Base-by-base conservation (phyloP, 495 filamentous ascomycete genomes). In the Xylaria telfairii region DNA sequence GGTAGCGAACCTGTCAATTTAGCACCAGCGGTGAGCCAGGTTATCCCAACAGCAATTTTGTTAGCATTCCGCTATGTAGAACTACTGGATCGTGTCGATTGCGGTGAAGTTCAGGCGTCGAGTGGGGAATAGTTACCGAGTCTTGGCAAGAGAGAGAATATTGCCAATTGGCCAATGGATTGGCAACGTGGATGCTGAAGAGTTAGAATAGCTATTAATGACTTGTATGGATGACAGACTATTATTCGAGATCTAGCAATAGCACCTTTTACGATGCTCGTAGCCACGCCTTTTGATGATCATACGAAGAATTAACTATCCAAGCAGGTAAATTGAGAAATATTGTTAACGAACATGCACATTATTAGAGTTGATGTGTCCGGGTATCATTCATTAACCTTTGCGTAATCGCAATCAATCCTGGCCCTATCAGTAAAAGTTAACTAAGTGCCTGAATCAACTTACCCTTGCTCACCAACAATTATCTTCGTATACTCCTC, bases 401-500 rank as follows among this genome's bases (percentile, higher is more conserved):
- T 70, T 4, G 63, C 64, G 28, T 68, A 74, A 2, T 66, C 61
- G 13, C 37, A 74, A 47, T 76, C 76, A 41, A 74, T 72, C 19
- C 76, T 78, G 54, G n/a, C 8, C 13, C 21, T 17, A 28, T 53
- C 15, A 42, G 39, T 70, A 53, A 74, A 69, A 19, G 34, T 47
- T 19, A 65, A 3, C 72, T 72, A 44, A 44, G 8, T 32, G n/a
- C 4, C 12, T 4, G 42, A 0, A 26, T 30, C 3, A 61, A 72
- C 80, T 65, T 74, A 86, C 75, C 80, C 82, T 72, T 83, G 82
- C 72, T 88, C 87, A 30, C 87, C 87, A 67, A 81, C 81, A 72
- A 89, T 85, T 41, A 80, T 81, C 73, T 84, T 89, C 0, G 85
- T 88, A 68, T 81, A 88, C 60, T 77, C 82, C 75, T 87, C 81